Conservation (phyloP, 208 protist genomes). For the Crithidia brevicula region DNA sequence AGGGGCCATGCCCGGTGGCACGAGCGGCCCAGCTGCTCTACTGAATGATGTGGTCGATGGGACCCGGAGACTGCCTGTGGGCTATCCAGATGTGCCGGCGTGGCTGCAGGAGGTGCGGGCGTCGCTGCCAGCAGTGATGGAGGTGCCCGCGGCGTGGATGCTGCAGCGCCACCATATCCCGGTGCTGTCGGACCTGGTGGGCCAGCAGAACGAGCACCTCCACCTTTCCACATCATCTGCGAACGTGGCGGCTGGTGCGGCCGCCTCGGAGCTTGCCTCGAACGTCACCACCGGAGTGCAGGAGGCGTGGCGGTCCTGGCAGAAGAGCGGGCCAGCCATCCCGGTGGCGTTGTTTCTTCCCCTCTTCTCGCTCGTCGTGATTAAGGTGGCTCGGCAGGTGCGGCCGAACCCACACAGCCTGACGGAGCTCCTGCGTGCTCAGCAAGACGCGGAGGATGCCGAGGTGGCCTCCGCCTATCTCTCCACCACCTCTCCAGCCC, state of each 20-base stretch:
- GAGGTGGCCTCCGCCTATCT: slow-evolving; percentile 13
- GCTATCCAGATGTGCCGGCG: slow-evolving; percentile 54
- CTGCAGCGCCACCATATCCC: slow-evolving; percentile 60
- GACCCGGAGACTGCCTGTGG: slow-evolving; percentile 28
- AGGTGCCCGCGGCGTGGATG: slow-evolving; percentile 49
- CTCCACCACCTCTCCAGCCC: slow-evolving; percentile 18
- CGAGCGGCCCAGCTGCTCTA: not conserved
- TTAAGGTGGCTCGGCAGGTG: slow-evolving; percentile 40
- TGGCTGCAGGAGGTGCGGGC: slow-evolving; percentile 72
- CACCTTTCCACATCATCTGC: too few relatives aligned
- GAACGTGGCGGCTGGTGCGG: too few relatives aligned
- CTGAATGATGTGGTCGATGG: not conserved
- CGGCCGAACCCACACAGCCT: slow-evolving; percentile 15
- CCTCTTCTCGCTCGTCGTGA: slow-evolving; percentile 58
- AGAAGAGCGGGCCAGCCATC: slow-evolving; percentile 58
- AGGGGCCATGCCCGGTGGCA: not conserved
- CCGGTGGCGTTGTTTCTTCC: slow-evolving; percentile 74
- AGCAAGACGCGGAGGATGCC: slow-evolving; percentile 17
- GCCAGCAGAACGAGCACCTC: slow-evolving; percentile 18
- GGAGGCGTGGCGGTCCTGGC: slow-evolving; percentile 39
- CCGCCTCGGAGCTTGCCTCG: too few relatives aligned
- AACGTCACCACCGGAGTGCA: slow-evolving; percentile 32
- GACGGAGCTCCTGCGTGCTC: slow-evolving; percentile 26
- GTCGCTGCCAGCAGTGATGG: slow-evolving; percentile 61
- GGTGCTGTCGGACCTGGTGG: slow-evolving; percentile 64